A percentile compares a stretch with the other conserved stretches of the same genome.
These are phyloP conservation scores for Solanum virginianum DNA, from an alignment of 257 asterid genomes.

Conservation along the genomic window DNA sequence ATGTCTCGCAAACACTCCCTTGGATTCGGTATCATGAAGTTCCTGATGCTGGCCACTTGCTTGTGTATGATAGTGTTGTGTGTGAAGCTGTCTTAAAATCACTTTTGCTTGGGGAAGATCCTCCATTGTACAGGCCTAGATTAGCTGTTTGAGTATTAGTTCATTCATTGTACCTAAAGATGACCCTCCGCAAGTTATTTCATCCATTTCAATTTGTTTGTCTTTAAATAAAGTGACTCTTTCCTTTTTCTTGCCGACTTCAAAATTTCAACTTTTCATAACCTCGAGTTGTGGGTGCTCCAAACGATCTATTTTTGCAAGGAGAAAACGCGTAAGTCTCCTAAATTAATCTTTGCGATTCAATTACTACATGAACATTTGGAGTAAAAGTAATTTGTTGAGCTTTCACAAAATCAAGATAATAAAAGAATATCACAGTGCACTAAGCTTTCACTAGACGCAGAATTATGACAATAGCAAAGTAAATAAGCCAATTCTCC, in stretches of 20 bases:
- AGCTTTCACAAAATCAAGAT: too few species aligned
- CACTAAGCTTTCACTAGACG: background rate
- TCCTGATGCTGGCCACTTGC: slow-evolving; percentile 81
- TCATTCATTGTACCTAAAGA: background rate
- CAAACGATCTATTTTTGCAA: too few species aligned
- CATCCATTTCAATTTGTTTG: background rate
- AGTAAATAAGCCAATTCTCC: background rate
- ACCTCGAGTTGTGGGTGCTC: too few species aligned
- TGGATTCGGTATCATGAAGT: slow-evolving; percentile 94
- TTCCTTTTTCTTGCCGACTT: background rate
- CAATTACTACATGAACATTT: too few species aligned
- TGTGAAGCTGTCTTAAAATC: slow-evolving; percentile 84
- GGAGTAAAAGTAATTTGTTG: background rate
- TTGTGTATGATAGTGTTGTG: slow-evolving; percentile 62
- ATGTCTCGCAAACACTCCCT: slow-evolving; percentile 45
- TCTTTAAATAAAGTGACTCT: rapidly evolving
- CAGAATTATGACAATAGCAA: background rate
- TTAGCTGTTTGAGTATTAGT: background rate
- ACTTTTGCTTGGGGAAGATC: slow-evolving; percentile 73
- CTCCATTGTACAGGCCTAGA: slow-evolving; percentile 43
- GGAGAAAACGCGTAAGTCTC: too few species aligned
- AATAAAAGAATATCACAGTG: background rate
- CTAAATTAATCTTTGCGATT: too few species aligned
- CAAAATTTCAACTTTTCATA: background rate
- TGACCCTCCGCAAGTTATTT: slow-evolving; percentile 11